Evolutionary conservation across 495 filamentous ascomycete genomes (phyloP), one percentile per base, ranked within the genome.

Genomic region (Penicillium parvum): DNA sequence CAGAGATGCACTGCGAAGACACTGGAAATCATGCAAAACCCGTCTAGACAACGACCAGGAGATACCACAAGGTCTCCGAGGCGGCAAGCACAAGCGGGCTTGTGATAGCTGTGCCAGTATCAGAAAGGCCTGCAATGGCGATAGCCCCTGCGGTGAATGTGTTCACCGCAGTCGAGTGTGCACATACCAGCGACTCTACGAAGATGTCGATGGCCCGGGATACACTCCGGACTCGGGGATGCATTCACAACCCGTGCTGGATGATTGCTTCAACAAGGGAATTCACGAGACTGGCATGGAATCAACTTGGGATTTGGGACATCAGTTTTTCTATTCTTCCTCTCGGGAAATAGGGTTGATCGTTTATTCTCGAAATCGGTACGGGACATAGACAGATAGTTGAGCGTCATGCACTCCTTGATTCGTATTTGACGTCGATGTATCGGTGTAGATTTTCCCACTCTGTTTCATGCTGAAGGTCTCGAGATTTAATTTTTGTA

Each of bases 91-190:
- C 22, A 61, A 60, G 25, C 55, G 60, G 26, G 65, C 63, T 11
- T 69, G 63, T 46, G 65, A 66, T 41, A 58, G 52, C 22, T 69
- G 63, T 41, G 65, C 61, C 10, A 55, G 34, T 26, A 47, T 63
- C 14, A 61, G 58, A 32, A 65, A 63, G 26, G 61, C 58, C 9
- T 68, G 63, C 37, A 58, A 50, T 28, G 58, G 61, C 16, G 38
- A 56, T 11, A 21, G 35, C 6, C 61, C 63, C 3, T 66, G 61
- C 15, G 35, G 47, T 3, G 61, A 64, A 35, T 68, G 65, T 33
- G 40, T 12, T n/a, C 46, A 56, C 14, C 47, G 62, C 7, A 48
- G 34, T 4, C 50, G 45, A 27, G 3, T n/a, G 4, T 68, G 65
- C 37, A 58, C 58, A n/a, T 68, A 66, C 26, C 46, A 56, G 22